phyloP scores from a whole-genome alignment of 2,329 filamentous ascomycete genomes.

The Fusarium phyllophilum region DNA sequence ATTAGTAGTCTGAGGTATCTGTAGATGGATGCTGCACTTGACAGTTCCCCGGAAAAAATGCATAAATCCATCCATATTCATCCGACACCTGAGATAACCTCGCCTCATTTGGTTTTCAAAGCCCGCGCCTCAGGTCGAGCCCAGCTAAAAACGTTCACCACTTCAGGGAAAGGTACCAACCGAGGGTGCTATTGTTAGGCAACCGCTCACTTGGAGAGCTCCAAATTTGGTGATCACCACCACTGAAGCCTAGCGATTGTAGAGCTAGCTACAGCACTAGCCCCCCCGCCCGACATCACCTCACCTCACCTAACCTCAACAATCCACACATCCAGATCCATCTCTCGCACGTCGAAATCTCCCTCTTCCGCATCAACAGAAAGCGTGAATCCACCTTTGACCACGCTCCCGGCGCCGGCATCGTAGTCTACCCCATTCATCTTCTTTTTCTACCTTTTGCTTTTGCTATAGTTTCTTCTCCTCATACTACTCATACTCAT shows the following conservation, averaged over 20 bases:
- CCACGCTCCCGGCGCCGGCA: conserved; percentile 36
- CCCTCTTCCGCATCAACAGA: conserved; percentile 30
- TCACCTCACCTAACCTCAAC: not conserved
- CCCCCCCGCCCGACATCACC: not conserved
- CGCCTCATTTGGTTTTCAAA: conserved; percentile 23
- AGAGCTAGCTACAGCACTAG: conserved; percentile 8
- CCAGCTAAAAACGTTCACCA: not conserved
- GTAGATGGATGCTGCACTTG: not conserved
- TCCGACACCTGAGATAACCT: conserved; percentile 6
- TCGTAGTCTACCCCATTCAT: conserved; percentile 22
- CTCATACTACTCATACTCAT: conserved; percentile 4
- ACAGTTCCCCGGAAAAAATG: not conserved
- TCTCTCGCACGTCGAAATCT: conserved; percentile 25
- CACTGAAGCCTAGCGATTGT: conserved; percentile 14
- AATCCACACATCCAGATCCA: conserved; percentile 6
- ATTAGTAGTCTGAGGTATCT: not conserved
- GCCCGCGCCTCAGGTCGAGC: not conserved
- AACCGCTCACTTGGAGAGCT: not conserved
- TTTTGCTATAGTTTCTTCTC: conserved; percentile 12
- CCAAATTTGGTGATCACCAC: not conserved
- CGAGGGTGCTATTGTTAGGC: conserved; percentile 4
- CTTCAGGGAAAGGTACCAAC: not conserved
- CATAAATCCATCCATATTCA: not conserved
- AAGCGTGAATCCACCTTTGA: conserved; percentile 34
- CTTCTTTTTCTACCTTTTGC: conserved; percentile 11